Percentiles rank a stretch among this genome's conserved stretches.
phyloP scores from a whole-genome alignment of 345 rosid genomes.

The Carallia pectinifolia region DNA sequence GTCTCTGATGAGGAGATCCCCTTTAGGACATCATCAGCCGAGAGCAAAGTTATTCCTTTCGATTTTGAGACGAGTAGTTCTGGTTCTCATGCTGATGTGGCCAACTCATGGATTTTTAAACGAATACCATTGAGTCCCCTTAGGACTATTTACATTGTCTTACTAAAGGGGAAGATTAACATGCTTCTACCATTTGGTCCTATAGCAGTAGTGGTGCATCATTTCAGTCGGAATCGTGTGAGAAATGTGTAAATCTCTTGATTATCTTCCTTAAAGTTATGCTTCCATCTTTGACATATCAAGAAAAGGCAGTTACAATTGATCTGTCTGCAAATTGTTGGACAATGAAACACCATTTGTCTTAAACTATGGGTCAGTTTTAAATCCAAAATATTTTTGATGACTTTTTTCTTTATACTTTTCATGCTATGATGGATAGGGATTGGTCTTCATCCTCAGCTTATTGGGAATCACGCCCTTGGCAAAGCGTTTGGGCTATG shows the following conservation, averaged over 20 bases:
- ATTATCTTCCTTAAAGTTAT: not conserved
- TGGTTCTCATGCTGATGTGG: conserved; percentile 6
- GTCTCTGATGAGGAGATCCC: conserved; percentile 50
- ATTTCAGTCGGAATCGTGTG: conserved; percentile 36
- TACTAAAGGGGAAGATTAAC: conserved; percentile 49
- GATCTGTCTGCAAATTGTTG: not conserved
- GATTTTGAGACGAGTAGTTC: conserved; percentile 22
- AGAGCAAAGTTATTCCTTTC: conserved; percentile 30
- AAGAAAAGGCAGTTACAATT: too few species aligned
- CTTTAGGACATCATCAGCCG: conserved; percentile 35
- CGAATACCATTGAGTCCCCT: not conserved
- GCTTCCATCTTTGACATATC: too few species aligned
- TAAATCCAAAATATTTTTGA: not conserved
- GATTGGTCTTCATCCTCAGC: conserved; percentile 76
- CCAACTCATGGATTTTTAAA: conserved; percentile 1
- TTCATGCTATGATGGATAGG: conserved; percentile 28
- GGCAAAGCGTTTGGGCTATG: conserved; percentile 91
- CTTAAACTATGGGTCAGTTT: not conserved
- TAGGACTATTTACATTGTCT: conserved; percentile 34
- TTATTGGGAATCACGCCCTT: conserved; percentile 74
- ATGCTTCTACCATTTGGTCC: conserved; percentile 39
- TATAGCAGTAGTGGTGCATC: conserved; percentile 32
- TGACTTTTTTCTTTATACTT: not conserved
- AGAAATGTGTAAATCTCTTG: not conserved
- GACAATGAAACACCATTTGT: not conserved